Evolutionary conservation across 176 grass and related monocot genomes (phyloP), one percentile per base, ranked within the genome.

Genomic region (Ensete glaucum): DNA sequence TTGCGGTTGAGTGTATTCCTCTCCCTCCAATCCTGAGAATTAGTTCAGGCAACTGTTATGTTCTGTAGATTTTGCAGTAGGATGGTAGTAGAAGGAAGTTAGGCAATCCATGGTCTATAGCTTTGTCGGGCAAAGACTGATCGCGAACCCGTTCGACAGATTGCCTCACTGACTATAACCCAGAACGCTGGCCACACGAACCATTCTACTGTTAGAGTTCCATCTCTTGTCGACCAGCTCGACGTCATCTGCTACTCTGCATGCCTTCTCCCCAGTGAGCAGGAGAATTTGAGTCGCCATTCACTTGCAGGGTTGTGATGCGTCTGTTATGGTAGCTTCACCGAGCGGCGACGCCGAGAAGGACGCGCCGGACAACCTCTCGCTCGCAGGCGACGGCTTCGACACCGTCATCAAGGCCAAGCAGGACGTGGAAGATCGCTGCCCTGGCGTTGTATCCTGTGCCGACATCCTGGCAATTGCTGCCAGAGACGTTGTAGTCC

Each of bases 331-430:
- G 43, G 86, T 96, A 59, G 54, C 89, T 34, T 75, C 87, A 62
- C 76, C 23, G 1, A 54, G 55, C 4, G 17, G 70, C 13, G 89
- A 96, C 51, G 87, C 93, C 14, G 89, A 96, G 89, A 96, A 90
- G 85, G 85, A 96, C 54, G 83, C 93, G 1, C 1, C 60, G 0
- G 93, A 96, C 82, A 85, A 96, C 73, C 51, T 81, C 24, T 96
- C 93, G 43, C 89, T 96, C 78, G 93, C 93, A 48, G 92, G 92
- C 34, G 92, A 96, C 29, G 92, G 92, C 57, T 96, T 89, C 52
- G 92, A 96, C 85, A 88, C 87, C 0, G 71, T 96, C 64, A 75
- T 90, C 58, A 80, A 75, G 19, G 85, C 76, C 50, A 96, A 92
- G 71, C 19, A 58, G 5, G 89, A 78, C 9, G 93, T 96, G 69